A percentile compares a stretch with the other conserved stretches of the same genome.
Conservation (phyloP, 1,284 basidiomycete species). For the Tetrapyrgos nigripes region DNA sequence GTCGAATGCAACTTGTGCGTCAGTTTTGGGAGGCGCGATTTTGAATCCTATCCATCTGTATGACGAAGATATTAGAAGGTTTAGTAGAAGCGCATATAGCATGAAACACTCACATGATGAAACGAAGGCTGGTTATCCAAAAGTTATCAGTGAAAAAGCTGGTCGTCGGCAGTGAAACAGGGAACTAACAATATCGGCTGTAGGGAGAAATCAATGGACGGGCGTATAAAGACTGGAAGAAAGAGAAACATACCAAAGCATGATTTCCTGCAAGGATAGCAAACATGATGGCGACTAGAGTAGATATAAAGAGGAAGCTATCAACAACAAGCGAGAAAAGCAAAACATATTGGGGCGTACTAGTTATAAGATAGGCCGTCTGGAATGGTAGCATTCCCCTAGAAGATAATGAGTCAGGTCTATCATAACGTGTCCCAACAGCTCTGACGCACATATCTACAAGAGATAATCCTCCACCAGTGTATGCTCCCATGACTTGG, state of each 20-base stretch:
- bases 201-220: background rate
- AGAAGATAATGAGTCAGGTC: background rate
- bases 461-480: slow-evolving; percentile 59
- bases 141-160: background rate
- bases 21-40: slow-evolving; percentile 51
- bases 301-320: background rate
- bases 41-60: slow-evolving; percentile 61
- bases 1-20: slow-evolving; percentile 64
- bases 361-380: slow-evolving; percentile 57
- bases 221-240: too few species aligned
- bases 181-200: slow-evolving; percentile 43
- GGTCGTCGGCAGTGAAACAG: background rate
- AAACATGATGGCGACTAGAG: slow-evolving; percentile 51
- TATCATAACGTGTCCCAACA: background rate
- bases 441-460: slow-evolving; percentile 50
- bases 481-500: slow-evolving; percentile 58
- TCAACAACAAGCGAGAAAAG: background rate
- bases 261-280: slow-evolving; percentile 60
- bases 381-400: slow-evolving; percentile 65
- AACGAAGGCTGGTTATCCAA: slow-evolving; percentile 38
- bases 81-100: background rate
- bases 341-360: slow-evolving; percentile 31
- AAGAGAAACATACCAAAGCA: slow-evolving; percentile 48
- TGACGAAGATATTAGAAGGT: background rate
- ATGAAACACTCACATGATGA: slow-evolving; percentile 40